phyloP scores from a whole-genome alignment of 129 eudicot species.

The Solidago caesia region DNA sequence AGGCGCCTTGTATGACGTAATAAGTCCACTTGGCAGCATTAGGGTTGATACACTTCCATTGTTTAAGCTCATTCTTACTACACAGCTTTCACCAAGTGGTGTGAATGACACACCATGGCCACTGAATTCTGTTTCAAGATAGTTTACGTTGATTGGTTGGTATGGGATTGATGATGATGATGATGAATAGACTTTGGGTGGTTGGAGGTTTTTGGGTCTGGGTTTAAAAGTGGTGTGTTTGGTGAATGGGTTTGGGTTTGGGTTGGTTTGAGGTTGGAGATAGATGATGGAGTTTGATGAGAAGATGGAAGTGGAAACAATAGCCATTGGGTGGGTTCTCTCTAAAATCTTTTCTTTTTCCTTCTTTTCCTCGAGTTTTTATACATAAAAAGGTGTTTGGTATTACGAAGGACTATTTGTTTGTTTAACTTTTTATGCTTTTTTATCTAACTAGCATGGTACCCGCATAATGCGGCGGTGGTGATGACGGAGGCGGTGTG shows the following conservation, averaged over 20 bases:
- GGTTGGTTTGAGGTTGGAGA: not conserved
- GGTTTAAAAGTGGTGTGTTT: slow-evolving; percentile 12
- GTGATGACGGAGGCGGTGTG: no score
- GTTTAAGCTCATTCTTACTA: slow-evolving; percentile 57
- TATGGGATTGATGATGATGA: slow-evolving; percentile 44
- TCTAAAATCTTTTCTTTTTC: no score
- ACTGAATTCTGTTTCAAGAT: slow-evolving; percentile 56
- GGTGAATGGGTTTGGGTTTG: slow-evolving; percentile 12
- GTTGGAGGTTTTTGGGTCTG: slow-evolving; percentile 24
- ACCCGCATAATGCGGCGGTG: no score
- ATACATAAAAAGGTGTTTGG: no score
- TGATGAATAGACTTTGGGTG: slow-evolving; percentile 30
- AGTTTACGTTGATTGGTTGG: slow-evolving; percentile 50
- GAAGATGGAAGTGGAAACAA: not conserved
- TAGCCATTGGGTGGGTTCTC: not conserved
- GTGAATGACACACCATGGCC: slow-evolving; percentile 63
- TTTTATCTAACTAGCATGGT: no score
- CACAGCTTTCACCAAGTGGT: slow-evolving; percentile 51
- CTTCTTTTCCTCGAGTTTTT: no score
- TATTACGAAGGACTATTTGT: no score
- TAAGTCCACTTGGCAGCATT: slow-evolving; percentile 83
- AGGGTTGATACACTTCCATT: slow-evolving; percentile 68
- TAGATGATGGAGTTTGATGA: not conserved
- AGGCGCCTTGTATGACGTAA: slow-evolving; percentile 75
- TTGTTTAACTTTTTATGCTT: no score